Evolutionary conservation across 305 asterid species (phyloP).

Genomic region (Solanum hybrid): DNA sequence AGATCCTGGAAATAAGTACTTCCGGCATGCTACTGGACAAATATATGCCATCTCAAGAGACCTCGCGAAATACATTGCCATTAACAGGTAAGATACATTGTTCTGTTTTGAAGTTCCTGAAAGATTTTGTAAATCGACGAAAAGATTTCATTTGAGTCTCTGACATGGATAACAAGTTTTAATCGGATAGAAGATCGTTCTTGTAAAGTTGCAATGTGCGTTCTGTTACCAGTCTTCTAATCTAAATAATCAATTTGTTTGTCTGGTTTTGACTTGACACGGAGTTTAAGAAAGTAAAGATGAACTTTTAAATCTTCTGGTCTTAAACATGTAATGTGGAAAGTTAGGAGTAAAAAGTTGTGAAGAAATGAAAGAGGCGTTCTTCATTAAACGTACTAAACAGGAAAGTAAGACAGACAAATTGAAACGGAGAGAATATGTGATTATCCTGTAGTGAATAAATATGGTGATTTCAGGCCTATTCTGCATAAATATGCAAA

Average conservation of each 20-base stretch:
- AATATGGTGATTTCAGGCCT: constrained; percentile 24
- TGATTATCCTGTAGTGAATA: background rate
- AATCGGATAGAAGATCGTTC: background rate
- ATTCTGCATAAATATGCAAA: constrained; percentile 68
- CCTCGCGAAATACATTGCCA: constrained; percentile 45
- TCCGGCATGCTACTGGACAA: constrained; percentile 82
- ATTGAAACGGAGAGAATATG: background rate
- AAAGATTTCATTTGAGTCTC: background rate
- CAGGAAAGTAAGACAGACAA: background rate
- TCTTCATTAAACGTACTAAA: background rate
- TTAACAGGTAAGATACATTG: constrained; percentile 39
- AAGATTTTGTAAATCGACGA: background rate
- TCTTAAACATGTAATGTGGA: background rate
- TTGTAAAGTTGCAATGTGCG: background rate
- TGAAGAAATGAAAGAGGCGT: background rate
- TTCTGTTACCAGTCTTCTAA: background rate
- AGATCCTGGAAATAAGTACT: constrained; percentile 57
- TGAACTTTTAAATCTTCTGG: background rate
- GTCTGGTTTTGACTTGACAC: background rate
- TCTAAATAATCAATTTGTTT: background rate
- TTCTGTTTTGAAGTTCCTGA: background rate
- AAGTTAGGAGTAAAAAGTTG: background rate
- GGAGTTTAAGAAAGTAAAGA: background rate
- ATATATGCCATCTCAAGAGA: constrained; percentile 70
- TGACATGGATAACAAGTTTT: background rate